A percentile compares a stretch with the other conserved stretches of the same genome.
Evolutionary conservation across 1,139 yeast genomes (phyloP).

Genomic region (Suhomyces bribrorum): DNA sequence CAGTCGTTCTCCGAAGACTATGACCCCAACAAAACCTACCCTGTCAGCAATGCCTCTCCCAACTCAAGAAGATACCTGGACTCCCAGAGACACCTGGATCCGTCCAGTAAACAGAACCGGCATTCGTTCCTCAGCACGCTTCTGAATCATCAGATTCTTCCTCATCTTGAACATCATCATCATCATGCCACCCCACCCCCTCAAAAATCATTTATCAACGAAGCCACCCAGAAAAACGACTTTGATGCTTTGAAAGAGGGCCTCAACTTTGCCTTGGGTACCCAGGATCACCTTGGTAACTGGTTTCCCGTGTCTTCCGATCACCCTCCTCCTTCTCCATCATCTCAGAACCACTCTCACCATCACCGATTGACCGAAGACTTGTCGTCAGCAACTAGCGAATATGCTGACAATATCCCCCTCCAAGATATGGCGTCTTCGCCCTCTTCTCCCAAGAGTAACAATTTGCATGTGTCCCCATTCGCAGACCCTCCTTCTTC

Average conservation of each 20-base stretch:
- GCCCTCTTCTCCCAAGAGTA: background rate
- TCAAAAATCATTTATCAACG: constrained; percentile 20
- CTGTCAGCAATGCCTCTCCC: background rate
- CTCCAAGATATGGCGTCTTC: constrained; percentile 12
- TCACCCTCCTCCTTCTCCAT: background rate
- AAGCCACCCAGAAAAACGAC: constrained; percentile 33
- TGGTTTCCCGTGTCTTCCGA: constrained; percentile 33
- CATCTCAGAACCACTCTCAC: constrained; percentile 1
- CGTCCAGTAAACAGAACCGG: background rate
- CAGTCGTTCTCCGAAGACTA: constrained; percentile 10
- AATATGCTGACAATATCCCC: constrained; percentile 26
- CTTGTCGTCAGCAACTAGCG: constrained; percentile 3
- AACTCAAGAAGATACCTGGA: background rate
- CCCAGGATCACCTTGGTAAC: constrained; percentile 24
- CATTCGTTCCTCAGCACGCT: constrained; percentile 1
- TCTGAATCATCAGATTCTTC: background rate
- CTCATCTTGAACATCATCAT: background rate
- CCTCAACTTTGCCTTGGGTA: constrained; percentile 40
- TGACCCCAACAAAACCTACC: constrained; percentile 12
- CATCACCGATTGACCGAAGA: constrained; percentile 1
- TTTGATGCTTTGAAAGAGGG: constrained; percentile 41
- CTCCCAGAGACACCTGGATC: background rate
- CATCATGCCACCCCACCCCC: constrained; percentile 1
- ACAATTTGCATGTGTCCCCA: constrained; percentile 7
- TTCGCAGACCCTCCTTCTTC: constrained; percentile 6